Evolutionary conservation across 305 asterid species (phyloP).

Genomic region (Andrographis paniculata): DNA sequence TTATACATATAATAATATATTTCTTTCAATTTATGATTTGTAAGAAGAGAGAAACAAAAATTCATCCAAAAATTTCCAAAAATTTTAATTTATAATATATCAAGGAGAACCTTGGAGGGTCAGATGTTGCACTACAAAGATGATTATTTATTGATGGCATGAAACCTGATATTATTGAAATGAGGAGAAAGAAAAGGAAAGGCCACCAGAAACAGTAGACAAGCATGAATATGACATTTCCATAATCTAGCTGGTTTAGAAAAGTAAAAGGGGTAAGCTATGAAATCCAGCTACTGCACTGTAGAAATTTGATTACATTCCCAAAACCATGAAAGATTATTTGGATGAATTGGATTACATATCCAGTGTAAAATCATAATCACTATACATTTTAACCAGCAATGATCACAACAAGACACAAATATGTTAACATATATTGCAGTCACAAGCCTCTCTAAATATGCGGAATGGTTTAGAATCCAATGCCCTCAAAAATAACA

Average conservation of each 20-base stretch:
- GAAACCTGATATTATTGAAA: conserved; percentile 20
- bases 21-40: neutral
- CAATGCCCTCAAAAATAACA: conserved; percentile 8
- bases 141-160: conserved; percentile 13
- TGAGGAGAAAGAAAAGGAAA: conserved; percentile 33
- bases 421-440: no score
- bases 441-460: no score
- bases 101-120: neutral
- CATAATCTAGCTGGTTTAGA: conserved; percentile 21
- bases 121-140: conserved; percentile 2
- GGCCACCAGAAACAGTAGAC: conserved; percentile 30
- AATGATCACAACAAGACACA: conserved; percentile 10
- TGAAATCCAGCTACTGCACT: no score
- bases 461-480: conserved; percentile 3
- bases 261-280: conserved; percentile 9
- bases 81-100: neutral
- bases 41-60: conserved; percentile 1
- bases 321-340: no score
- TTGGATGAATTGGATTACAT: conserved; percentile 1
- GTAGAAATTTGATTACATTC: no score
- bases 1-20: neutral
- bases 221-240: conserved; percentile 30
- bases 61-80: neutral
- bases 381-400: no score
- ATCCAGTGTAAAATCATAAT: neutral